A percentile compares a stretch with the other conserved stretches of the same genome.
Evolutionary conservation across 2,329 filamentous ascomycete species (phyloP).

Genomic region (Pseudogymnoascus sp.): DNA sequence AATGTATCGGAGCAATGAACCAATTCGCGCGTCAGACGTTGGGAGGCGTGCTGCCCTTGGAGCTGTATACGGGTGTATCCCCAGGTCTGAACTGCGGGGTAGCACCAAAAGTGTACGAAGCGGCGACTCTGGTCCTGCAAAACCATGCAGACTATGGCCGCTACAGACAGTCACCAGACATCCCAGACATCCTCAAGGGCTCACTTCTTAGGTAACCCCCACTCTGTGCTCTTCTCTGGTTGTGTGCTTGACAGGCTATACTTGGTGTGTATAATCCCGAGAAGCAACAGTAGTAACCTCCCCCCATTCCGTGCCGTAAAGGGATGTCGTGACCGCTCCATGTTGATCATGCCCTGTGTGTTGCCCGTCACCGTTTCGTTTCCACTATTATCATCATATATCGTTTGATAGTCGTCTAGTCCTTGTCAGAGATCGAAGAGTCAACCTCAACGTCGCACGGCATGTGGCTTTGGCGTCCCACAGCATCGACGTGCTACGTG

Average conservation of each 20-base stretch:
- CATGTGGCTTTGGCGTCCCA: not conserved
- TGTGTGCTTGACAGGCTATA: not conserved
- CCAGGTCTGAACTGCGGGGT: conserved; percentile 1
- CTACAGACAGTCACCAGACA: not conserved
- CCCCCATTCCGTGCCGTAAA: not conserved
- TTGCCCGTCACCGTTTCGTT: not conserved
- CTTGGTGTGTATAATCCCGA: not conserved
- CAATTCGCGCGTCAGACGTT: not conserved
- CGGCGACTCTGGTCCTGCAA: not conserved
- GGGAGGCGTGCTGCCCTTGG: not conserved
- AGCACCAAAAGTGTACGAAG: not conserved
- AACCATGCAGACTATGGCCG: not conserved
- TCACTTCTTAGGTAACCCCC: conserved; percentile 1
- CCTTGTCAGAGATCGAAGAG: not conserved
- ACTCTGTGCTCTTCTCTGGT: not conserved
- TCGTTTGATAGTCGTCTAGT: not conserved
- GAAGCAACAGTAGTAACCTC: not conserved
- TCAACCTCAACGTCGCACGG: not conserved
- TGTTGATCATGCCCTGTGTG: not conserved
- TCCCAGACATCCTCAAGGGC: not conserved
- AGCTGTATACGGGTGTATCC: not conserved
- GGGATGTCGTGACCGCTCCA: not conserved
- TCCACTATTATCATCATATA: not conserved
- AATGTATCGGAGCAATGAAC: not conserved
- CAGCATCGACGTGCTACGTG: not conserved